Evolutionary conservation across 2,329 filamentous ascomycete species (phyloP).

Genomic region (Cercospora beticola): DNA sequence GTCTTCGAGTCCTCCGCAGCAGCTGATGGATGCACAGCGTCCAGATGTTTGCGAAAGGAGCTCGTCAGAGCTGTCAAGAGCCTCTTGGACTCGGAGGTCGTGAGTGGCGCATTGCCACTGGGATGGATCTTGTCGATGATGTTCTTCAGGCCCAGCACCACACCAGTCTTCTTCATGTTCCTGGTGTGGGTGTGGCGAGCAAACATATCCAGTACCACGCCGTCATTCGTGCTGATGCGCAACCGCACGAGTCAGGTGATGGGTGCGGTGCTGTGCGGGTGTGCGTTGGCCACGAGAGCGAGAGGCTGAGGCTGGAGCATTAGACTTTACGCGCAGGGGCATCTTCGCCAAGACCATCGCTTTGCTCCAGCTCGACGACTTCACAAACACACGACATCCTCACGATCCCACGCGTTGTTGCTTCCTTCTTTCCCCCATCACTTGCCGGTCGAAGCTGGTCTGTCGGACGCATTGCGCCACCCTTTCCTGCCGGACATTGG

Average conservation of each 20-base stretch:
- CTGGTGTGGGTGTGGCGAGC: constrained; percentile 25
- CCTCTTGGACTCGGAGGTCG: constrained; percentile 57
- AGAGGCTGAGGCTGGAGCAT: neutral
- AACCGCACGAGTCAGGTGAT: constrained; percentile 2
- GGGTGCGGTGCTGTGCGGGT: neutral
- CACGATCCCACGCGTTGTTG: neutral
- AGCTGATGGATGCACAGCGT: constrained; percentile 55
- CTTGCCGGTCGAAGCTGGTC: constrained; percentile 2
- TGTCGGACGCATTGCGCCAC: constrained; percentile 11
- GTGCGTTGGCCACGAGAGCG: neutral
- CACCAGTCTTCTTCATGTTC: constrained; percentile 54
- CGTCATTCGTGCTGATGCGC: neutral
- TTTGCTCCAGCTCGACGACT: constrained; percentile 2
- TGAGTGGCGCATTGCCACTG: constrained; percentile 49
- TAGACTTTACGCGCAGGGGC: neutral
- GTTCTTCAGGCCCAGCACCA: constrained; percentile 48
- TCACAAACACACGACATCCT: neutral
- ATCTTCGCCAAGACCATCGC: neutral
- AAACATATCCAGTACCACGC: constrained; percentile 8
- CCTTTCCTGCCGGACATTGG: constrained; percentile 8
- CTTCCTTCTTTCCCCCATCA: constrained; percentile 2
- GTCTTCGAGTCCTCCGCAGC: constrained; percentile 24
- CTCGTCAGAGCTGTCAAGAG: constrained; percentile 61
- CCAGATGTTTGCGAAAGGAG: constrained; percentile 64
- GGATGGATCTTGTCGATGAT: constrained; percentile 56